Evolutionary conservation across 148 eudicot genomes (phyloP).

Genomic region (Bassia scoparia): DNA sequence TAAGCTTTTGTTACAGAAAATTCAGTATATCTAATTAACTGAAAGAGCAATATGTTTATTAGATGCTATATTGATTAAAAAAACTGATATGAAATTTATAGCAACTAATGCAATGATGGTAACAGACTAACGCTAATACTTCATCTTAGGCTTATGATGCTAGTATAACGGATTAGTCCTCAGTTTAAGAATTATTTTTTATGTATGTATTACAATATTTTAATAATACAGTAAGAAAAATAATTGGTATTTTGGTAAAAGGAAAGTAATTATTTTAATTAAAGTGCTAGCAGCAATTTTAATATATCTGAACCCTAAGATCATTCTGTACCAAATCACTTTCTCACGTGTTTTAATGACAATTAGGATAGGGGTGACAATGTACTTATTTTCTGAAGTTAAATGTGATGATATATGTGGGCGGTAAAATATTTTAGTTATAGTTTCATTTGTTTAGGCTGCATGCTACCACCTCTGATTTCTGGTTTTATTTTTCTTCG

Average conservation of each 20-base stretch:
- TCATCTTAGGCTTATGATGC: background rate
- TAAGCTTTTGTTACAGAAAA: slow-evolving; percentile 25
- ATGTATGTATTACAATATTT: too few species aligned
- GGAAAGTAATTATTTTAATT: background rate
- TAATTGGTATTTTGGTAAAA: too few species aligned
- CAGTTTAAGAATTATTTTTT: too few species aligned
- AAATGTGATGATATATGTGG: background rate
- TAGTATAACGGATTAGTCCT: too few species aligned
- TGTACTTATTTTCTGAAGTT: background rate
- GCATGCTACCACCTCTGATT: background rate
- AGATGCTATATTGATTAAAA: too few species aligned
- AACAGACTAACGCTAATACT: background rate
- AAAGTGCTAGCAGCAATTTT: background rate
- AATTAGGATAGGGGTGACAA: too few species aligned
- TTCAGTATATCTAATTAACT: too few species aligned
- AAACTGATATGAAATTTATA: too few species aligned
- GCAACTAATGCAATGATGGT: background rate
- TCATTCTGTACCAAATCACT: too few species aligned
- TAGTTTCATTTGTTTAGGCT: background rate
- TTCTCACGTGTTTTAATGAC: too few species aligned
- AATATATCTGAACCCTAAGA: background rate
- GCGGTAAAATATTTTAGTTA: background rate
- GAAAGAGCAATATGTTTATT: too few species aligned
- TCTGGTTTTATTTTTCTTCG: background rate
- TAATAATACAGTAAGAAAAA: too few species aligned